Base-by-base conservation (phyloP, 1,139 yeast species). In the Magnusiomyces clavatus region DNA sequence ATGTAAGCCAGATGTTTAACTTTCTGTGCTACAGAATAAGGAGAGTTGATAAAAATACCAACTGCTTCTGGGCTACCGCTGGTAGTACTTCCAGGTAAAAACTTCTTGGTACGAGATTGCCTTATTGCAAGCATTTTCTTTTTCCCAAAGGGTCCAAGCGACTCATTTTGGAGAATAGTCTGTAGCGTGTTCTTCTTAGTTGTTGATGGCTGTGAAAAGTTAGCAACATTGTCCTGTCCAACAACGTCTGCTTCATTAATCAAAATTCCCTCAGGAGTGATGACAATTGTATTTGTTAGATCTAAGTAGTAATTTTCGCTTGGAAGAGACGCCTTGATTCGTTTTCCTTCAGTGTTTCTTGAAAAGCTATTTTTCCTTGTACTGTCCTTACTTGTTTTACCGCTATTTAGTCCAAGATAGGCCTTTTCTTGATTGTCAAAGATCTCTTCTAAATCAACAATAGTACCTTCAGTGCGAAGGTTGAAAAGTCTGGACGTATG, bases 391-490 rank as follows among this genome's bases (percentile, higher is more conserved):
- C 31, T 16, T 59, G 49, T 11, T 55, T 55, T 29, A 61, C 58
- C 31, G 41, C n/a, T 35, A 14, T 11, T 17, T 17, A 14, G 19
- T 8, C 17, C 29, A 42, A n/a, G 39, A 34, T n/a, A 29, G 17
- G 50, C 52, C 36, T 24, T 24, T 24, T 24, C 31, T 24, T 24
- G n/a, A 10, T 20, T 13, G 17, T 36, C 29, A 24, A 42, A 14
- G 38, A 49, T 38, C 2, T 59, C 52, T 2, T 61, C 65, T 1
- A 67, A 61, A 40, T 74, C 71, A 50, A 80, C 63, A 16, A 70
- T 67, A 48, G 68, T 65, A 0, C 87, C 89, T 54, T 61, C 64
- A 14, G 73, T 65, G 50, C 76, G 68, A 12, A 73, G 61, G 19
- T 58, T 58, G 49, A 74, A 66, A 53, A 69, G 76, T 29, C 58